Percentiles rank a stretch among this genome's conserved stretches.
These are phyloP conservation scores for Nemania diffusa DNA, from an alignment of 2,329 filamentous ascomycete species.

Conservation along the genomic window DNA sequence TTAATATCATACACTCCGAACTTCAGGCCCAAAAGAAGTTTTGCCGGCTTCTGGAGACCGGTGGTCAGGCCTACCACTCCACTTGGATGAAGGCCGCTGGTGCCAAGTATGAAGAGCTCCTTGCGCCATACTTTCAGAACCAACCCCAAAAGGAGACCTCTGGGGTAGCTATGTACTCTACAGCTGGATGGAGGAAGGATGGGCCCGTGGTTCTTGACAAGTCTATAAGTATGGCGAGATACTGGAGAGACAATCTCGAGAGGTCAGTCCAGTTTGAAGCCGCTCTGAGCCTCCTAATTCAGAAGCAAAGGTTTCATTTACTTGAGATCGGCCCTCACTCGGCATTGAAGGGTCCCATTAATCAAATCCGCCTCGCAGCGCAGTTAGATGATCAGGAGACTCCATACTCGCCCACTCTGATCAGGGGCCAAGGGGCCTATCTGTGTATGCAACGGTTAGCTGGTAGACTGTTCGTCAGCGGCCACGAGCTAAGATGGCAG, in stretches of 20 bases:
- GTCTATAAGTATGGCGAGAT: not conserved
- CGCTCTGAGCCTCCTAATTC: not conserved
- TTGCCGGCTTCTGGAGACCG: not conserved
- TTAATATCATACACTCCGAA: not conserved
- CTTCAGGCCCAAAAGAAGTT: not conserved
- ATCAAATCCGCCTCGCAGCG: conserved; percentile 26
- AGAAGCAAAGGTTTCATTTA: not conserved
- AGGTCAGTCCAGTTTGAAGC: conserved; percentile 7
- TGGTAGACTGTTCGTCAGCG: not conserved
- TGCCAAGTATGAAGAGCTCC: not conserved
- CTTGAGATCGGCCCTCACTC: conserved; percentile 48
- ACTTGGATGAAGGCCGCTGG: conserved; percentile 1
- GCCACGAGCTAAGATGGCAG: not conserved
- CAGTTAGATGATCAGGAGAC: conserved; percentile 36
- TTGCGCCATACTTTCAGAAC: not conserved
- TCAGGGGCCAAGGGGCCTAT: not conserved
- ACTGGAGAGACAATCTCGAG: conserved; percentile 22
- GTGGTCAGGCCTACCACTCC: conserved; percentile 1
- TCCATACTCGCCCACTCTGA: not conserved
- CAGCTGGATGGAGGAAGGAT: not conserved
- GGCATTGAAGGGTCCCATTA: conserved; percentile 48
- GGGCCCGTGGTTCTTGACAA: not conserved
- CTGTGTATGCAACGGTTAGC: not conserved
- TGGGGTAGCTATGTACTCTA: conserved; percentile 5
- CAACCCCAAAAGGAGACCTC: not conserved